Percentiles rank a stretch among this genome's conserved stretches.
Evolutionary conservation across 139 green algal genomes (phyloP).

Genomic region (Picochlorum costavermella): DNA sequence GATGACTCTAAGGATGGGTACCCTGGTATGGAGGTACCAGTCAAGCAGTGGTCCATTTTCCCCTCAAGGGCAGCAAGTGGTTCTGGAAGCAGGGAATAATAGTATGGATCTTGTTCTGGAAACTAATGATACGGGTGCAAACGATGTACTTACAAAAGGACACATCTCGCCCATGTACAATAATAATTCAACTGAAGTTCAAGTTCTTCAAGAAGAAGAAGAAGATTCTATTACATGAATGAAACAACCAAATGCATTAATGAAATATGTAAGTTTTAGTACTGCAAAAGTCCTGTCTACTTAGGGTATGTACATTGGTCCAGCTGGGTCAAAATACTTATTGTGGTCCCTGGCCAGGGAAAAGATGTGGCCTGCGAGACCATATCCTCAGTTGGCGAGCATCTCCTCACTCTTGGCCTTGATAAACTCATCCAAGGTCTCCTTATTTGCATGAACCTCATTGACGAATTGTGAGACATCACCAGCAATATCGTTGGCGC

Average conservation of each 20-base stretch:
- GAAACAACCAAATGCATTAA: too few relatives aligned
- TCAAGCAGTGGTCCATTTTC: constrained; percentile 13
- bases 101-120: background rate
- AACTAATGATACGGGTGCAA: background rate
- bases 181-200: too few relatives aligned
- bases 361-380: too few relatives aligned
- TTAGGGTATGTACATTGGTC: too few relatives aligned
- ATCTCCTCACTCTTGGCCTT: background rate
- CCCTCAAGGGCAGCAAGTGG: background rate
- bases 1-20: constrained; percentile 36
- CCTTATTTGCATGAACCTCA: background rate
- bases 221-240: background rate
- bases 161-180: background rate
- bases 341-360: too few relatives aligned
- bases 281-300: too few relatives aligned
- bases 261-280: too few relatives aligned
- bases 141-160: background rate
- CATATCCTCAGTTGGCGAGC: too few relatives aligned
- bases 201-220: too few relatives aligned
- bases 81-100: background rate
- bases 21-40: constrained; percentile 41
- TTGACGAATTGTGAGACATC: background rate
- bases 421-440: background rate
- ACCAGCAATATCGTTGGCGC: background rate
- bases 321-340: too few relatives aligned